Conservation (phyloP, 176 grass and related monocot genomes). For the Tillandsia fasciculata region DNA sequence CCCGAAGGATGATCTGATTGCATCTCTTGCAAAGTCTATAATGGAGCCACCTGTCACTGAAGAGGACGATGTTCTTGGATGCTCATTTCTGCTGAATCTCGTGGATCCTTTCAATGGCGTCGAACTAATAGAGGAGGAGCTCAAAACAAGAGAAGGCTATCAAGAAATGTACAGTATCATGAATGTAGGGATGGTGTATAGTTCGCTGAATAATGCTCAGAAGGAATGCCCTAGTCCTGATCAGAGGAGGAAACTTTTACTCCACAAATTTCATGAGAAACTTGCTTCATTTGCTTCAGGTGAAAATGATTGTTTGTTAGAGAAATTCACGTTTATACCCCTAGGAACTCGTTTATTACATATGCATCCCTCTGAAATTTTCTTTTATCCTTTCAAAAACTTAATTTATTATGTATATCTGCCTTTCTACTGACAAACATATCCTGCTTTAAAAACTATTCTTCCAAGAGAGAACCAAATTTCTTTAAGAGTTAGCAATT, state of each 20-base stretch:
- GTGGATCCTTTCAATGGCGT: slow-evolving; percentile 83
- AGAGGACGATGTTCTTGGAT: slow-evolving; percentile 59
- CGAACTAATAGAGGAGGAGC: slow-evolving; percentile 73
- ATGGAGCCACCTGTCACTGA: slow-evolving; percentile 62
- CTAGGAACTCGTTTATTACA: neutral
- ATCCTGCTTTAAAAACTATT: too few relatives aligned
- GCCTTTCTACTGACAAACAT: too few relatives aligned
- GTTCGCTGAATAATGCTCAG: slow-evolving; percentile 77
- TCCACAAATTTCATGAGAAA: slow-evolving; percentile 79
- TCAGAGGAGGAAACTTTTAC: slow-evolving; percentile 73
- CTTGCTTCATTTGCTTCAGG: slow-evolving; percentile 59
- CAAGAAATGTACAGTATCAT: slow-evolving; percentile 84
- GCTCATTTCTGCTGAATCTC: slow-evolving; percentile 80
- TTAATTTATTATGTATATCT: too few relatives aligned
- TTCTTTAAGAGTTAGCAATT: too few relatives aligned
- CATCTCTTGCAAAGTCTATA: slow-evolving; percentile 59
- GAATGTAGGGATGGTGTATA: slow-evolving; percentile 83
- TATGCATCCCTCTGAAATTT: too few relatives aligned
- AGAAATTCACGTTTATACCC: neutral
- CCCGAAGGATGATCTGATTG: slow-evolving; percentile 66
- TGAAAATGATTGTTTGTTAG: slow-evolving; percentile 21
- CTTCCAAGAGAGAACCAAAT: too few relatives aligned
- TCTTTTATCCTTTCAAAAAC: too few relatives aligned
- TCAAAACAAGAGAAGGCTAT: slow-evolving; percentile 63
- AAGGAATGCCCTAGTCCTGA: slow-evolving; percentile 70